A percentile compares a stretch with the other conserved stretches of the same genome.
phyloP scores from a whole-genome alignment of 2,329 filamentous ascomycete species.

The Epichloe gansuensis region DNA sequence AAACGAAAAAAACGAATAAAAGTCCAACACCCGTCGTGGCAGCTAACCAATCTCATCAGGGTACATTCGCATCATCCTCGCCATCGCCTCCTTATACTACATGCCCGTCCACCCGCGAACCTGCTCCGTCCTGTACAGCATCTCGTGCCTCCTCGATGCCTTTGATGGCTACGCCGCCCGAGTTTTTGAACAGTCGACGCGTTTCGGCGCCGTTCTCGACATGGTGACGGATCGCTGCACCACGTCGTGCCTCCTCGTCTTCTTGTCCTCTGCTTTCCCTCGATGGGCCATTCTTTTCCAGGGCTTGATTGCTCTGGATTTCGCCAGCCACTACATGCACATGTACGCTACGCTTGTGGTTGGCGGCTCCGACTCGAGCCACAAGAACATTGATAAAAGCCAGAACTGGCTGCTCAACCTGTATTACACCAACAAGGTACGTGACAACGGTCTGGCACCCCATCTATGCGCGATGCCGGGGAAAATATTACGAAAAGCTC shows the following conservation, averaged over 20 bases:
- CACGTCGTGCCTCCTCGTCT: constrained; percentile 86
- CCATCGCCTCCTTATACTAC: constrained; percentile 89
- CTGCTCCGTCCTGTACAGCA: constrained; percentile 78
- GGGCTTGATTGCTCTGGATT: constrained; percentile 77
- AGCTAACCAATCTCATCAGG: constrained; percentile 31
- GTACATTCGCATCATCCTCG: constrained; percentile 66
- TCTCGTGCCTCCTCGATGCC: constrained; percentile 91
- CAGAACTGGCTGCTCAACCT: constrained; percentile 82
- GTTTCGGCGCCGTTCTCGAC: constrained; percentile 91
- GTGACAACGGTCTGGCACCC: constrained; percentile 14
- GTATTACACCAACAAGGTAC: constrained; percentile 94
- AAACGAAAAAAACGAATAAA: no score
- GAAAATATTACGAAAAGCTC: constrained; percentile 9
- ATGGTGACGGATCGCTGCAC: constrained; percentile 99
- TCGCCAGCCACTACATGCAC: constrained; percentile 96
- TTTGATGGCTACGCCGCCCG: constrained; percentile 84
- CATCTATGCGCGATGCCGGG: background rate
- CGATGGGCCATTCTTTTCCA: constrained; percentile 93
- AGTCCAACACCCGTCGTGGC: background rate
- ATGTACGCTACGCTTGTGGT: constrained; percentile 94
- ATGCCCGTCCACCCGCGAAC: constrained; percentile 98
- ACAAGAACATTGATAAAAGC: constrained; percentile 86
- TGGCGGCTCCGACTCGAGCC: constrained; percentile 66
- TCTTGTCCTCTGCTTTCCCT: constrained; percentile 87
- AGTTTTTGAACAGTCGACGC: constrained; percentile 75